A percentile compares a stretch with the other conserved stretches of the same genome.
These are phyloP conservation scores for Ceratocystis lukuohia DNA, from an alignment of 2,329 filamentous ascomycete species.

Conservation along the genomic window DNA sequence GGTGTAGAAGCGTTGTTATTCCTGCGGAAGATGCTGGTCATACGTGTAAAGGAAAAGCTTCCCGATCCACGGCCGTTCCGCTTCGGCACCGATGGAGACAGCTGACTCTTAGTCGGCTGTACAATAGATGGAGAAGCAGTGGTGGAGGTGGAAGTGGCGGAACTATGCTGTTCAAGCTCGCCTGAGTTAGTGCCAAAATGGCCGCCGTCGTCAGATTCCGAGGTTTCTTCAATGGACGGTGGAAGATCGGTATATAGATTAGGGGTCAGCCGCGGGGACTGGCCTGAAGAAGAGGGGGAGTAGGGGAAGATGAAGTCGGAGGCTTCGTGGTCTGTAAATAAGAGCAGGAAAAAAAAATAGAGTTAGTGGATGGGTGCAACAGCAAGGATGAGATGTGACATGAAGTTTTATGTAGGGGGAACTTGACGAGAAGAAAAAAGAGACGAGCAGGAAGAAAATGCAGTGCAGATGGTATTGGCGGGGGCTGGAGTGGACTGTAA, in stretches of 20 bases:
- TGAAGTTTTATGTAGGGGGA: not conserved
- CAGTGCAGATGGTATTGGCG: not conserved
- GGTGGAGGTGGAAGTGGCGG: slow-evolving; percentile 14
- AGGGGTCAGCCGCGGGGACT: slow-evolving; percentile 5
- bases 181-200: slow-evolving; percentile 12
- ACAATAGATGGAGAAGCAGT: slow-evolving; percentile 3
- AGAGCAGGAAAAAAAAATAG: slow-evolving; percentile 3
- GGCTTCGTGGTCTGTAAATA: slow-evolving; percentile 10
- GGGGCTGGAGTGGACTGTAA: not conserved
- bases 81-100: not conserved
- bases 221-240: slow-evolving; percentile 15
- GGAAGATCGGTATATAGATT: slow-evolving; percentile 11
- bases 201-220: slow-evolving; percentile 9
- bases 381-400: not conserved
- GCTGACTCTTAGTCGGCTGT: slow-evolving; percentile 5
- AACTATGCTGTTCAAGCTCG: slow-evolving; percentile 16
- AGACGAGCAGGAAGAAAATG: not conserved
- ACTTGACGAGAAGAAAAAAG: not conserved
- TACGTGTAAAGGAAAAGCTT: slow-evolving; percentile 11
- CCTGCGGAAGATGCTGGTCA: slow-evolving; percentile 4
- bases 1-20: not conserved
- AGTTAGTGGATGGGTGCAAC: slow-evolving; percentile 1
- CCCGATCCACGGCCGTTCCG: slow-evolving; percentile 1
- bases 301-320: slow-evolving; percentile 9
- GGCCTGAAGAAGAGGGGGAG: slow-evolving; percentile 10